Evolutionary conservation across 169 alveolate species (phyloP), one percentile per base, ranked within the genome.

Genomic region (Amoebophrya sp.): DNA sequence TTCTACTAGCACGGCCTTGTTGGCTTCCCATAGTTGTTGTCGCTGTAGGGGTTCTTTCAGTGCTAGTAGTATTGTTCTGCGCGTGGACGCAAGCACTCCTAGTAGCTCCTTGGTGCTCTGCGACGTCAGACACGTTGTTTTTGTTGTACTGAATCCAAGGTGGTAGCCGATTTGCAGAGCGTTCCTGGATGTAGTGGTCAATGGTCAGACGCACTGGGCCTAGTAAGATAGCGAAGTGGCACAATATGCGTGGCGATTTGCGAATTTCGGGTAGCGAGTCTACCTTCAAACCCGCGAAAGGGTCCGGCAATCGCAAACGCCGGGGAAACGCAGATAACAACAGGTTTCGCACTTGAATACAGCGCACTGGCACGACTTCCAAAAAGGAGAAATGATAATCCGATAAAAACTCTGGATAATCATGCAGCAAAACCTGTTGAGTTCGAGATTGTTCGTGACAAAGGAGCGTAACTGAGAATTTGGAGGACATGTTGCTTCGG

Each of bases 251-350:
- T 2, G 99, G 99, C 3, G 95, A 94, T 41, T 95, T 83, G 76
- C 95, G 93, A 94, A 98, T 97, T 65, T 97, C 99, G 40, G 98
- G 98, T 40, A 98, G 93, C 78, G 93, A 93, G 91, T 97, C 99
- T 41, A 97, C 96, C 92, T 96, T 96, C 78, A 97, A 96, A 91
- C 96, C 95, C 77, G 95, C 93, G 94, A 97, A 96, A 26, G 99
- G 99, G 92, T 97, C 98, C 39, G 99, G 99, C n/a, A 95, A 96
- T 93, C 96, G 94, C 89, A 97, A 95, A 91, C 95, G 94, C 95
- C 97, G 95, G 10, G 99, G 99, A 93, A 95, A 96, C 41, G 99
- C 99, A 41, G 99, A 97, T 36, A 99, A 97, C 40, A 98, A 96
- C 89, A 98, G 93, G 95, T 99, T 99, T 93, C 99, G 97, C 91